Base-by-base conservation (phyloP, 1,139 yeast species). In the Hyphopichia buzzinii region DNA sequence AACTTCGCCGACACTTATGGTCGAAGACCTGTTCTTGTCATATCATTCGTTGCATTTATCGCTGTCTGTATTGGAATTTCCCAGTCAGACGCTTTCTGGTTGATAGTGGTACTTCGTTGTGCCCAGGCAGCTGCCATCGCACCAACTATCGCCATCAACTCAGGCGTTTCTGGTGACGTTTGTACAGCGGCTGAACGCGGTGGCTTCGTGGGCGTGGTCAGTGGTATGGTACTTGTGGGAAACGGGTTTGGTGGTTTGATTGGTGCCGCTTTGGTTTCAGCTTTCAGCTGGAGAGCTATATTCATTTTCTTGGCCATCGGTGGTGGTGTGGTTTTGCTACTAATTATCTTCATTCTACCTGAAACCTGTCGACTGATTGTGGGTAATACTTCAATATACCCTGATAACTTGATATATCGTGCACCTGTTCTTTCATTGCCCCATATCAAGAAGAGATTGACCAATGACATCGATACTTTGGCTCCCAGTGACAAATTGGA, bases 91-190 rank as follows among this genome's bases (percentile, higher is more conserved):
- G 67, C 48, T 1, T 67, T 51, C 42, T 66, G 72, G 71, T 47
- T 64, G 10, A 45, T 68, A 30, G 57, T 61, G 1, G 52, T 65
- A 4, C 43, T 67, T 25, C 49, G 74, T 31, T 64, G 72, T 40
- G 40, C 66, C 11, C 74, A 68, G 43, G 72, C 73, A 0, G 63
- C 69, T 2, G 65, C 66, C 1, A 65, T 68, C 15, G 72, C 69
- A 1, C 72, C 74, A 0, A 65, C 62, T 3, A 61, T 67, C 21
- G 63, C 74, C 6, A 62, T 68, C 3, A 52, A 62, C 25, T 54
- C 67, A 0, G 74, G 74, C 0, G 59, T 65, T 8, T 57, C 68
- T n/a, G 73, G 72, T 2, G 72, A 67, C 46, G 62, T 67, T 2
- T 63, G 71, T 36, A 59, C 67, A 0, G 48, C 56, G 3, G 57